Conservation (phyloP, 176 grass and related monocot genomes). For the Pontederia crassipes region DNA sequence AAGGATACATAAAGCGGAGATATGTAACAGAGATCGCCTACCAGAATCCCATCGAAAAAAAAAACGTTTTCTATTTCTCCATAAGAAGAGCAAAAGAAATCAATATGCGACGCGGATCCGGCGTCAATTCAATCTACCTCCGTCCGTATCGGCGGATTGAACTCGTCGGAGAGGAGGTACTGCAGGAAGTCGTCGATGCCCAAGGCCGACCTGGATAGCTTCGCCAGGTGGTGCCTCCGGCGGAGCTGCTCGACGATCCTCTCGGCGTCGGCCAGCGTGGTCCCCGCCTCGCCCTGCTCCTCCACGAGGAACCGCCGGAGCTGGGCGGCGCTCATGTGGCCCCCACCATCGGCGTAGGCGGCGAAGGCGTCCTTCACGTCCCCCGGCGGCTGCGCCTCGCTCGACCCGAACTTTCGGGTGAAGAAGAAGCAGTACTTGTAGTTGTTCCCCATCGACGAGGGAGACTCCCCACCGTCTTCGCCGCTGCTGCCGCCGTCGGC, state of each 20-base stretch:
- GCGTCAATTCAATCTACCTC: constrained; percentile 4
- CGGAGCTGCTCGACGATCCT: constrained; percentile 31
- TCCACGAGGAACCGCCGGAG: constrained; percentile 37
- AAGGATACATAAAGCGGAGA: too few species aligned
- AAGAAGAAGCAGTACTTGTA: constrained; percentile 75
- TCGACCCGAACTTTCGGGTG: constrained; percentile 69
- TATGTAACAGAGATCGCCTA: background rate
- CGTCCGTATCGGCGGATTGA: constrained; percentile 48
- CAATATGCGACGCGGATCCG: background rate
- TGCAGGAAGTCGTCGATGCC: constrained; percentile 55
- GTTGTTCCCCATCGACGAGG: constrained; percentile 1
- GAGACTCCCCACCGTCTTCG: background rate
- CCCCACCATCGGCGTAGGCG: background rate
- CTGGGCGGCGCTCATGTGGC: constrained; percentile 1
- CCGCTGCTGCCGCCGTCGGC: background rate
- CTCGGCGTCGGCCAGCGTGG: background rate
- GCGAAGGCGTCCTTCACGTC: constrained; percentile 45
- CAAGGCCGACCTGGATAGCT: constrained; percentile 22
- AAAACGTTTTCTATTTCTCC: background rate
- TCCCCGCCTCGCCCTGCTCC: constrained; percentile 39
- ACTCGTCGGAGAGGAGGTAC: constrained; percentile 55
- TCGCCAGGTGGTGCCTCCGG: background rate
- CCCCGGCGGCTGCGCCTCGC: constrained; percentile 38
- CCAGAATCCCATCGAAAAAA: background rate
- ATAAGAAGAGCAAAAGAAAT: background rate